Percentiles rank a stretch among this genome's conserved stretches.
These are phyloP conservation scores for Arthrinium phaeospermum DNA, from an alignment of 2,329 filamentous ascomycete species.

Conservation along the genomic window DNA sequence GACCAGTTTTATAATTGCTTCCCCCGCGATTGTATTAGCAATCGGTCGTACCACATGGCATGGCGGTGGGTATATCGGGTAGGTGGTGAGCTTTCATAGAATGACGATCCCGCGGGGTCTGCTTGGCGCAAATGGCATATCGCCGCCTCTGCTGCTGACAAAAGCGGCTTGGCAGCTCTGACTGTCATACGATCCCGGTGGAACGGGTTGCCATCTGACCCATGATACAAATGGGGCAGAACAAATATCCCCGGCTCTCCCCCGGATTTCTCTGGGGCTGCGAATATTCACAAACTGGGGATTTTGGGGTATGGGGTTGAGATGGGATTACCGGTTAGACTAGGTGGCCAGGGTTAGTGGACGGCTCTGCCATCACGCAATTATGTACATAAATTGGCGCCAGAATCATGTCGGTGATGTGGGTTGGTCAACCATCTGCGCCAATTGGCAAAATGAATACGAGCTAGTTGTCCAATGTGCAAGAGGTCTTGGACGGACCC, in stretches of 20 bases:
- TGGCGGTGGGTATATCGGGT: conserved; percentile 5
- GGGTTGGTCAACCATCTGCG: too few relatives aligned
- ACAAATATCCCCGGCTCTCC: neutral
- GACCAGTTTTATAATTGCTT: neutral
- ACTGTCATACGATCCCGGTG: neutral
- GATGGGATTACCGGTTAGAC: neutral
- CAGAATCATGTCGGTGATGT: neutral
- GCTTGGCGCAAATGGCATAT: neutral
- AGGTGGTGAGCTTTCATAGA: neutral
- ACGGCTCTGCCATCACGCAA: too few relatives aligned
- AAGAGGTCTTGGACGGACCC: neutral
- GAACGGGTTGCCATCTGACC: neutral
- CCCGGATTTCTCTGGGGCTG: neutral
- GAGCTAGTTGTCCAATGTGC: neutral
- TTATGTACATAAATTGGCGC: too few relatives aligned
- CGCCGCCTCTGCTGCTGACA: neutral
- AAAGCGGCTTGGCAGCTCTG: neutral
- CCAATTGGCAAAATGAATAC: neutral
- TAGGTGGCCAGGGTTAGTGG: neutral
- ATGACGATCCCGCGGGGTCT: conserved; percentile 1
- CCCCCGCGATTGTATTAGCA: neutral
- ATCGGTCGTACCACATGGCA: neutral
- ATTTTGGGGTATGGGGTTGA: neutral
- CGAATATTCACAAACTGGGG: neutral
- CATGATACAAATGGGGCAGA: neutral